Percentiles rank a stretch among this genome's conserved stretches.
These are phyloP conservation scores for Botrytis hyacinthi DNA, from an alignment of 2,329 filamentous ascomycete genomes.

Conservation along the genomic window DNA sequence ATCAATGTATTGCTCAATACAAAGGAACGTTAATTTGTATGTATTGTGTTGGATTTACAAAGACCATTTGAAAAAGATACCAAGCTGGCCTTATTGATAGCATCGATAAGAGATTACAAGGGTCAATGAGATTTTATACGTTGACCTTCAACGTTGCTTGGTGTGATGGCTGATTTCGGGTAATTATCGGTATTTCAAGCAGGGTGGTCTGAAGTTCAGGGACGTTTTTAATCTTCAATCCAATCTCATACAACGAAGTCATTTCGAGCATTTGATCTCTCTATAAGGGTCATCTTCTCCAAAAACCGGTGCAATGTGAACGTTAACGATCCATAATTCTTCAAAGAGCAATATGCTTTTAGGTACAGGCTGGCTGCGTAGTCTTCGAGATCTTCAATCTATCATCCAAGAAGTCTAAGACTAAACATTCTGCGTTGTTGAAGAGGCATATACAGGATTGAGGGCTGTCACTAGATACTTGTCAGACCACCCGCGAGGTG, in stretches of 20 bases:
- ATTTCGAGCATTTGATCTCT: background rate
- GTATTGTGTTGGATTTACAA: background rate
- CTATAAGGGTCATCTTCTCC: fast-evolving
- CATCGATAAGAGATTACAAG: conserved; percentile 16
- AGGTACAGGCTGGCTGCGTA: background rate
- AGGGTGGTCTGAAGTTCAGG: background rate
- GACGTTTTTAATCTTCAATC: background rate
- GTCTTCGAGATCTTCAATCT: background rate
- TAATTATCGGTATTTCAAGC: background rate
- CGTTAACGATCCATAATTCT: fast-evolving
- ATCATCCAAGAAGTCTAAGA: background rate
- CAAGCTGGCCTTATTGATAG: conserved; percentile 23
- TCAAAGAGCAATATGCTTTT: background rate
- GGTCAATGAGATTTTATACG: background rate
- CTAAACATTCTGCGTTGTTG: background rate
- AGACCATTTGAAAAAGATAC: conserved; percentile 19
- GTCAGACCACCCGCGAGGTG: background rate
- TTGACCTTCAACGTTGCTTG: background rate
- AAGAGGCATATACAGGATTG: background rate
- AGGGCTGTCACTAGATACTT: background rate
- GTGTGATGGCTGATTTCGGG: background rate
- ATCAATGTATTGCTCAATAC: conserved; percentile 8
- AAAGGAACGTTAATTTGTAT: background rate
- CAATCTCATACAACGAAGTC: background rate
- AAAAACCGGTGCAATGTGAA: background rate